Conservation (phyloP, 495 filamentous ascomycete genomes). For the Aspergillus conjunctus region DNA sequence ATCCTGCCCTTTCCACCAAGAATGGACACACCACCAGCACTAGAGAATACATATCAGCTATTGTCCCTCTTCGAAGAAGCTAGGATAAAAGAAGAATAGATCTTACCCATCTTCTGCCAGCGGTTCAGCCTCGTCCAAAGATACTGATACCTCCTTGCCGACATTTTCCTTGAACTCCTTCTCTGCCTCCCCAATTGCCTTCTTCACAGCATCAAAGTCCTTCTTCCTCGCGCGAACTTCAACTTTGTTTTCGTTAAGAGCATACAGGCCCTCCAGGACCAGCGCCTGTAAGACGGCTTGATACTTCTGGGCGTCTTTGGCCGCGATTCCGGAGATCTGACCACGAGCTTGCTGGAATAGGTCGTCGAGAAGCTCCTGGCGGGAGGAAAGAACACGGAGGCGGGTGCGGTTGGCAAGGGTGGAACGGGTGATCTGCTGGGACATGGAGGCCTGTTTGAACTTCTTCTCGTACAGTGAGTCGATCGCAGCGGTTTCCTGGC, state of each 20-base stretch:
- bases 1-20: conserved; percentile 88
- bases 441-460: conserved; percentile 95
- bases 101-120: conserved; percentile 85
- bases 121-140: conserved; percentile 76
- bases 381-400: conserved; percentile 77
- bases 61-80: not conserved
- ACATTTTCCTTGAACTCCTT: conserved; percentile 78
- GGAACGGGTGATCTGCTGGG: conserved; percentile 94
- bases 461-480: conserved; percentile 94
- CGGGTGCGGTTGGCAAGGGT: conserved; percentile 94
- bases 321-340: conserved; percentile 61
- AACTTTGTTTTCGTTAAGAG: conserved; percentile 76
- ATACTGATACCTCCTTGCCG: conserved; percentile 62
- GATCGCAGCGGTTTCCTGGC: conserved; percentile 89
- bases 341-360: conserved; percentile 79
- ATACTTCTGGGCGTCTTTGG: conserved; percentile 72
- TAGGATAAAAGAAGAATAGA: not conserved
- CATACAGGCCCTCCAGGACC: conserved; percentile 88
- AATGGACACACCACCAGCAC: conserved; percentile 80
- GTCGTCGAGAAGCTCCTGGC: conserved; percentile 89
- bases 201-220: conserved; percentile 71
- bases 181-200: conserved; percentile 72
- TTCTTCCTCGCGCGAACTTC: conserved; percentile 72
- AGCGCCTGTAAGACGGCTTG: conserved; percentile 72
- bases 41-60: conserved; percentile 35